phyloP scores from a whole-genome alignment of 495 filamentous ascomycete genomes.

The Xylaria grammica region DNA sequence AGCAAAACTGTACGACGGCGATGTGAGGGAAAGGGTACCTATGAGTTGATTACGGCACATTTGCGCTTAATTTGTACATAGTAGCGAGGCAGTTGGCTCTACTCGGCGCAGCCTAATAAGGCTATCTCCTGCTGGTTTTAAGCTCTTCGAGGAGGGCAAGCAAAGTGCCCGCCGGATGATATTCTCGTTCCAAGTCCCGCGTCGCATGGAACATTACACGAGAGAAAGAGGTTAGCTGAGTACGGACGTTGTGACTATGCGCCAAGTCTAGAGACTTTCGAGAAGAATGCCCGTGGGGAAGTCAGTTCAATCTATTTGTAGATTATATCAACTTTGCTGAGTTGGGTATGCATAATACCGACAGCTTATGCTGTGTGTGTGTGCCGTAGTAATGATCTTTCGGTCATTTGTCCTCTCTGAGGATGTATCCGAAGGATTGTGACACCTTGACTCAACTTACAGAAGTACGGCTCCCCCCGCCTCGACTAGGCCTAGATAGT shows the following conservation, averaged over 20 bases:
- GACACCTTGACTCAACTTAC: neutral
- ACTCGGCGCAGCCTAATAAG: neutral
- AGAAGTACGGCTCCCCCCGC: no score
- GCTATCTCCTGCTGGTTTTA: neutral
- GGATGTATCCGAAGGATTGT: neutral
- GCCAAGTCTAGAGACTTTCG: neutral
- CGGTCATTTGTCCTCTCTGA: neutral
- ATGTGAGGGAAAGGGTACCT: no score
- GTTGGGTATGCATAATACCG: neutral
- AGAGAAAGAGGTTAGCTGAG: no score
- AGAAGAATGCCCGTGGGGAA: neutral
- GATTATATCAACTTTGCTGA: neutral
- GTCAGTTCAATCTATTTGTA: conserved; percentile 9
- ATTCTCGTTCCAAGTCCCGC: no score
- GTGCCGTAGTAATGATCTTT: neutral
- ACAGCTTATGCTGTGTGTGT: no score
- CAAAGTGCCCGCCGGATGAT: neutral
- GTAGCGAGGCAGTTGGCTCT: neutral
- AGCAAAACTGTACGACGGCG: neutral
- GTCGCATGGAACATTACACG: no score
- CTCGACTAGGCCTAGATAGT: no score
- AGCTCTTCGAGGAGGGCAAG: neutral
- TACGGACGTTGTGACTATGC: neutral
- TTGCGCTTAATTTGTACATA: neutral
- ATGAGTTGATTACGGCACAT: neutral